Conservation (phyloP, 2,329 filamentous ascomycete species). For the Paraphoma sp. region DNA sequence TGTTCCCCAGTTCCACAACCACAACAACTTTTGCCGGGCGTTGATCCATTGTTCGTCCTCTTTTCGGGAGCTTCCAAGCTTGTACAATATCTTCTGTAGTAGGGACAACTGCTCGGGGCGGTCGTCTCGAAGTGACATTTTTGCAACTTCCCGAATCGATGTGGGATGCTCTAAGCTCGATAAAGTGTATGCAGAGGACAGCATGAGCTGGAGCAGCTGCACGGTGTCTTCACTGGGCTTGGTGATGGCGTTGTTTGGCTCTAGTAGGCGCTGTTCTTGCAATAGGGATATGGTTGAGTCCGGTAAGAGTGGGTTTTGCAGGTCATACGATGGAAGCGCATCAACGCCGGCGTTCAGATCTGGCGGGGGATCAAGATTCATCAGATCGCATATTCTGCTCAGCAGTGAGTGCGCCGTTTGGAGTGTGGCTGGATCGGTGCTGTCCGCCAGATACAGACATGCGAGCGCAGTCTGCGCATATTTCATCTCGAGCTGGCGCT, state of each 20-base stretch:
- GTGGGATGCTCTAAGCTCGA: conserved; percentile 49
- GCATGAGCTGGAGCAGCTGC: conserved; percentile 67
- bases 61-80: conserved; percentile 60
- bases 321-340: conserved; percentile 51
- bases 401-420: conserved; percentile 67
- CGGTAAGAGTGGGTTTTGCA: conserved; percentile 41
- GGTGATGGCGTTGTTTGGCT: conserved; percentile 69
- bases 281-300: conserved; percentile 43
- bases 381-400: conserved; percentile 63
- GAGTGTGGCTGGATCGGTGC: conserved; percentile 64
- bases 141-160: conserved; percentile 55
- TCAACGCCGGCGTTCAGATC: conserved; percentile 52
- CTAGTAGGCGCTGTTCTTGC: conserved; percentile 58
- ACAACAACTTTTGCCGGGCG: conserved; percentile 70
- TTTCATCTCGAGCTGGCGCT: conserved; percentile 65
- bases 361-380: conserved; percentile 66
- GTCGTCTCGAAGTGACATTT: conserved; percentile 69
- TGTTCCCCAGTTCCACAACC: conserved; percentile 76
- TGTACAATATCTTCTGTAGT: conserved; percentile 65
- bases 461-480: conserved; percentile 74
- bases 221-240: conserved; percentile 63
- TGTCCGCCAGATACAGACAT: conserved; percentile 70
- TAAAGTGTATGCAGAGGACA: conserved; percentile 57
- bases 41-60: conserved; percentile 62
- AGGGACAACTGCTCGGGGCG: conserved; percentile 69